Evolutionary conservation across 345 rosid species (phyloP), one percentile per base, ranked within the genome.

Genomic region (Eucalyptus lansdowneana): DNA sequence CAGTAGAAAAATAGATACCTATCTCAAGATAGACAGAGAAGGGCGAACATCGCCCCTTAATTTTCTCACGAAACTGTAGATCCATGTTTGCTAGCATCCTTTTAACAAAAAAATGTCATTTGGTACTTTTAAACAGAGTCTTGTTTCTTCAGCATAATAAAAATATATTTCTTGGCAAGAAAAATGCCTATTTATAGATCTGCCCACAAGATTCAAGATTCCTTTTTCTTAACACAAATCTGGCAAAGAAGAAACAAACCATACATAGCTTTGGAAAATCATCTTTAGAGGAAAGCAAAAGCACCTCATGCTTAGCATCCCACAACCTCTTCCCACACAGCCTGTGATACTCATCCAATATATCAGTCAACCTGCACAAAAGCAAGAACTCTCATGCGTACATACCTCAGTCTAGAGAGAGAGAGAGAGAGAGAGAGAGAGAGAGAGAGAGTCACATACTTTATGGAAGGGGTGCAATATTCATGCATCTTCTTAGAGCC

Each of bases 231-330:
- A 80, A 40, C 83, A 40, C 45, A 37, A 37, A 40, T 76, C 29
- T 40, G 83, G 47, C 90, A 90, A 87, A 87, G 34, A 88, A 86
- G 87, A 87, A 90, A 62, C 15, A 80, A 40, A 45, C 88, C 86
- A 87, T 62, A 45, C 42, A 40, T 19, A 21, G 47, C 27, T 76
- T 40, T 40, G 47, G 19, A 86, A 21, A 49, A 19, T 11, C 45
- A 65, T 40, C 5, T 29, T 2, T 67, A 72, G 87, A 60, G 80
- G 44, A 45, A 17, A 27, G 24, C 50, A 60, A 89, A 89, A 87
- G 87, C 90, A 98, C 99, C 99, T 98, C 99, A 94, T 97, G 99
- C 91, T 96, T 97, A 86, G 95, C 96, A 93, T 98, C 99, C 99
- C 99, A 97, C 76, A 98, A 86, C 93, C 94, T 96, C 89, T 96